Percentiles rank a stretch among this genome's conserved stretches.
These are phyloP conservation scores for Phytophthora meadii DNA, from an alignment of 352 stramenopile species.

Conservation along the genomic window DNA sequence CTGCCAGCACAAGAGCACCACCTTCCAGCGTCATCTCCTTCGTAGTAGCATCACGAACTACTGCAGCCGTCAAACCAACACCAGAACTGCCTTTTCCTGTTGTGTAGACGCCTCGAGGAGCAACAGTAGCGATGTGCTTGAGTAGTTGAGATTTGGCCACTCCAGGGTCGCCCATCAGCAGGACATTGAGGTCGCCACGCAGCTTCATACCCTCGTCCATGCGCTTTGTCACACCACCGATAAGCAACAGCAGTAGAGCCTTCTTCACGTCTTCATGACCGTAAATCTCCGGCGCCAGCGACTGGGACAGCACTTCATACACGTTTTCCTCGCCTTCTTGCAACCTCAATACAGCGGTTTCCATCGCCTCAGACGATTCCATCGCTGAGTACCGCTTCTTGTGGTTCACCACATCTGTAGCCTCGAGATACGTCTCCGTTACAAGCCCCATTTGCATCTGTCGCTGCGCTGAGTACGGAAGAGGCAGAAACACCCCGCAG, in stretches of 20 bases:
- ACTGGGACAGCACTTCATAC: conserved; percentile 95
- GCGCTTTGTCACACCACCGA: conserved; percentile 91
- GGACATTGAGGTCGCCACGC: conserved; percentile 99
- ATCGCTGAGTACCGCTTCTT: conserved; percentile 98
- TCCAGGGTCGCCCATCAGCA: conserved; percentile 98
- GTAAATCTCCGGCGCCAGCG: conserved; percentile 99
- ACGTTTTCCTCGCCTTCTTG: conserved; percentile 76
- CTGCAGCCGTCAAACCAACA: conserved; percentile 98
- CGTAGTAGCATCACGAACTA: conserved; percentile 96
- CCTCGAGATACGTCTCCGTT: conserved; percentile 97
- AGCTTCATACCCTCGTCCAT: conserved; percentile 96
- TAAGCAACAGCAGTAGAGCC: conserved; percentile 97
- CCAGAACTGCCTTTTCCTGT: conserved; percentile 99
- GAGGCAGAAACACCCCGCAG: conserved; percentile 96
- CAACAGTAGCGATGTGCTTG: conserved; percentile 98
- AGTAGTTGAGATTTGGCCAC: conserved; percentile 99
- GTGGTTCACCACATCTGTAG: conserved; percentile 95
- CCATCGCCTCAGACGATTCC: conserved; percentile 86
- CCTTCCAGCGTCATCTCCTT: conserved; percentile 94
- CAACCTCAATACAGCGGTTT: conserved; percentile 72
- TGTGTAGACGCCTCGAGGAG: conserved; percentile 98
- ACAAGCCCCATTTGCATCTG: conserved; percentile 98
- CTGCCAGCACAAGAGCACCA: conserved; percentile 98
- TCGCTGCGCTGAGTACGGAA: conserved; percentile 91
- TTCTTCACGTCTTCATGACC: conserved; percentile 99